Evolutionary conservation across 1,284 basidiomycete species (phyloP), one percentile per base, ranked within the genome.

Genomic region (Trametes sp.): DNA sequence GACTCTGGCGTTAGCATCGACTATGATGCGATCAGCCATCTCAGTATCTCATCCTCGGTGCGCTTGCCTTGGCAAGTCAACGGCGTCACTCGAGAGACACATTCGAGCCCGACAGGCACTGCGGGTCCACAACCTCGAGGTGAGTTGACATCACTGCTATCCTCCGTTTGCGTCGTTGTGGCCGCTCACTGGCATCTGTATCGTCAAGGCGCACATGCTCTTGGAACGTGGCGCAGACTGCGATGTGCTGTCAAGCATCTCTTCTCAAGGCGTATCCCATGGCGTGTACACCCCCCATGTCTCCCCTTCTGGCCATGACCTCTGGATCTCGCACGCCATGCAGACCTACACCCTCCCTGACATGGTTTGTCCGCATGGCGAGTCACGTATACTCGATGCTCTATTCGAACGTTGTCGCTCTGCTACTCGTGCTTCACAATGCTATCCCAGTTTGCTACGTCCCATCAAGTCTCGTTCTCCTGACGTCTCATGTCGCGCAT

Each of bases 281-380:
- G 50, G 50, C n/a, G 33, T 4, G 21, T 38, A 21, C 50, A 38
- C 13, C 50, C 50, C 21, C 50, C 50, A 24, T 52, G 50, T 8
- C 9, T 52, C 33, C 50, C 50, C n/a, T 52, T 36, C 33, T 52
- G 50, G 50, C 50, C 50, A 10, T 52, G 42, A 45, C 7, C 2
- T 10, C 10, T 23, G 42, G 11, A 45, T 33, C 31, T 5, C 31
- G 31, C 11, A 6, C 31, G 31, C 11, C n/a, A n/a, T n/a, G n/a
- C n/a, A n/a, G n/a, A n/a, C n/a, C n/a, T n/a, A n/a, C n/a, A n/a
- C n/a, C n/a, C n/a, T n/a, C n/a, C n/a, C n/a, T n/a, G n/a, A n/a
- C n/a, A n/a, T n/a, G n/a, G n/a, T n/a, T n/a, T n/a, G n/a, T n/a
- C n/a, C n/a, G n/a, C n/a, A n/a, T n/a, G n/a, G n/a, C n/a, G n/a